Conservation (phyloP, 192 early-diverging fungal species). For the Podila epigama region DNA sequence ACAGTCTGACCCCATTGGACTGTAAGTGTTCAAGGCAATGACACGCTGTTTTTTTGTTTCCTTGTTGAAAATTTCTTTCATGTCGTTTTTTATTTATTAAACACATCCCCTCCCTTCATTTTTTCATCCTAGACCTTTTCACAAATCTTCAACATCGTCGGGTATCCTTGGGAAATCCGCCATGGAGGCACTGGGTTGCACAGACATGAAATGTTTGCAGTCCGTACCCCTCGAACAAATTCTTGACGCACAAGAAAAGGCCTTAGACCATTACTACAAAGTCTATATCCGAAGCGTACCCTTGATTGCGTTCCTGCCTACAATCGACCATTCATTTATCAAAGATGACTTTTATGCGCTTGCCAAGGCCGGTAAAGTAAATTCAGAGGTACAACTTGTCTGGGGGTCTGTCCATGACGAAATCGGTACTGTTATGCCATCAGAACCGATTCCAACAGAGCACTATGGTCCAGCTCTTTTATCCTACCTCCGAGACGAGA, state of each 20-base stretch:
- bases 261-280: background rate
- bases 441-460: background rate
- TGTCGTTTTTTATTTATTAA: background rate
- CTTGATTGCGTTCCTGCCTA: background rate
- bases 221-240: background rate
- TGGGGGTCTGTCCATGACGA: slow-evolving; percentile 4
- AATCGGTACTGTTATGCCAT: background rate
- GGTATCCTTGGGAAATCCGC: background rate
- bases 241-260: background rate
- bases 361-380: background rate
- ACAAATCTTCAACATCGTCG: background rate
- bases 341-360: background rate
- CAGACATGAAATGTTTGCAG: background rate
- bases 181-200: background rate
- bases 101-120: no score
- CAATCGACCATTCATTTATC: background rate
- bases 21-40: slow-evolving; percentile 2
- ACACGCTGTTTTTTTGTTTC: background rate
- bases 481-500: background rate
- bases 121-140: background rate
- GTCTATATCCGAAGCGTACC: background rate
- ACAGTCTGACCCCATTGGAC: background rate
- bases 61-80: background rate
- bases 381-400: background rate
- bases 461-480: background rate